A percentile compares a stretch with the other conserved stretches of the same genome.
These are phyloP conservation scores for Arxiozyma bovina DNA, from an alignment of 1,139 yeast genomes.

Conservation along the genomic window DNA sequence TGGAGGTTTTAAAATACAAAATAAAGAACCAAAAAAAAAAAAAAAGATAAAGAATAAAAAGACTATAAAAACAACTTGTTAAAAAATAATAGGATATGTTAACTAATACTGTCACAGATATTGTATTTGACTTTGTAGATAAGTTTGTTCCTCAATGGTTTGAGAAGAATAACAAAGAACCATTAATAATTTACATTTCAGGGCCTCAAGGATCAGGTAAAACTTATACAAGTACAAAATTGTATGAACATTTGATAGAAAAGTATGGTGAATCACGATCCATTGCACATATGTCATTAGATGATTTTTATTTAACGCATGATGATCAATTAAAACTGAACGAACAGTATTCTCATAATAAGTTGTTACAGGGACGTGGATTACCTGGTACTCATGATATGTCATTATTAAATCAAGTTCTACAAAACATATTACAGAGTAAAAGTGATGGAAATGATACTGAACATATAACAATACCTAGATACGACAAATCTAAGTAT, in stretches of 20 bases:
- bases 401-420: constrained; percentile 24
- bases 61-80: not conserved
- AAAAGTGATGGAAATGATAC: constrained; percentile 11
- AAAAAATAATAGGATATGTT: constrained; percentile 36
- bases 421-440: constrained; percentile 22
- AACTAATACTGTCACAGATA: constrained; percentile 95
- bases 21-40: not conserved
- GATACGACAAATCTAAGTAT: constrained; percentile 69
- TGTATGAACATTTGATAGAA: constrained; percentile 30
- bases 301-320: constrained; percentile 73
- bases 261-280: constrained; percentile 29
- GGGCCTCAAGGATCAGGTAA: constrained; percentile 97
- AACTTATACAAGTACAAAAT: constrained; percentile 49
- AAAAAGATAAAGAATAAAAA: not conserved
- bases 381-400: constrained; percentile 92
- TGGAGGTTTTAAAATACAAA: not conserved
- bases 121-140: constrained; percentile 29
- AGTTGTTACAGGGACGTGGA: constrained; percentile 68
- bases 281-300: constrained; percentile 62
- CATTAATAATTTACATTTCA: constrained; percentile 59
- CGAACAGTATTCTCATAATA: constrained; percentile 37
- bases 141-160: constrained; percentile 19
- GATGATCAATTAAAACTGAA: constrained; percentile 46
- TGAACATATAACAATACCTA: constrained; percentile 38
- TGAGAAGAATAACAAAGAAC: constrained; percentile 24